Base-by-base conservation (phyloP, 73 alveolate species). In the Blepharisma stoltei region DNA sequence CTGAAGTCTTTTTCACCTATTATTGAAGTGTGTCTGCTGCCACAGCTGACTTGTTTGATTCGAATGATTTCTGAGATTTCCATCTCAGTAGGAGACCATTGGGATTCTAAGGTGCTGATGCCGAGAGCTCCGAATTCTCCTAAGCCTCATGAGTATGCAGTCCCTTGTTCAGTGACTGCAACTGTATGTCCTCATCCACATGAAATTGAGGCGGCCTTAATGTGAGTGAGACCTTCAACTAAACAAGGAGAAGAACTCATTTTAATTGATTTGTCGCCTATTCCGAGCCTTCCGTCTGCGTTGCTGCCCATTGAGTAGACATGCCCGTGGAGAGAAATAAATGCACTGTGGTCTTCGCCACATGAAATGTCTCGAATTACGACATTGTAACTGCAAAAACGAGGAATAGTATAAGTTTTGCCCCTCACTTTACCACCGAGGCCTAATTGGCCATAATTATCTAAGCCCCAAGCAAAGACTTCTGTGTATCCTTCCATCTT, bases 111-210 rank as follows among this genome's bases (percentile, higher is more conserved):
- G 21, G 67, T 73, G 9, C 93, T 88, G 7, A 14, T 14, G 6
- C 93, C 93, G 14, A 87, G 66, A 43, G 84, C 84, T 25, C 91
- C 91, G 54, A 79, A 94, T 18, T 88, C 89, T 44, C 86, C 89
- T 50, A 83, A 60, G 0, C 99, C 99, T 97, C 99, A 94, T 8
- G 94, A 80, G 81, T 83, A 92, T 18, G 88, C 93, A 25, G 80
- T 87, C 8, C 99, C 99, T 47, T 89, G 86, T 52, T 55, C 71
- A 18, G 90, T 80, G 20, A 94, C 70, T 9, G 93, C 95, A 46
- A 91, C 93, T 52, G 97, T 76, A 86, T 94, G 99, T 43, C 81
- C 93, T 81, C 90, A 86, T 21, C 99, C 97, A 77, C 98, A 94
- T 1, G 97, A 77, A 18, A 94, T 82, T 77, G 76, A 78, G 4